phyloP scores from a whole-genome alignment of 2,329 filamentous ascomycete genomes.

The Phialophora chinensis region DNA sequence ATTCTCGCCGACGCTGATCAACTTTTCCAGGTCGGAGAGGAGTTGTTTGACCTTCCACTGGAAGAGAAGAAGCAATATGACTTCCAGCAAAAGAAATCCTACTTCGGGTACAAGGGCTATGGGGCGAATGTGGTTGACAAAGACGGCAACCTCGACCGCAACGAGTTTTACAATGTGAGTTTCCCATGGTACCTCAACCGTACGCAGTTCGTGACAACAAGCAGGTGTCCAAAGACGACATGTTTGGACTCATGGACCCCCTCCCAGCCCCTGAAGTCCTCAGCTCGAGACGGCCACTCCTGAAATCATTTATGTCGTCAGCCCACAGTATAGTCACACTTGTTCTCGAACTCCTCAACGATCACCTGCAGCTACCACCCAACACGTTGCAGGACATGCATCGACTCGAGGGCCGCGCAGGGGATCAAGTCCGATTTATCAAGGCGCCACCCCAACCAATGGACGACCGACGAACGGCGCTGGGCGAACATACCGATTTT shows the following conservation, averaged over 20 bases:
- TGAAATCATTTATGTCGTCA: conserved; percentile 53
- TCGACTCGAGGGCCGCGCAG: conserved; percentile 49
- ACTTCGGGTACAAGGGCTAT: conserved; percentile 61
- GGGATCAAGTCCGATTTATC: conserved; percentile 62
- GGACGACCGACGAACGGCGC: conserved; percentile 50
- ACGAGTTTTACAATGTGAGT: conserved; percentile 62
- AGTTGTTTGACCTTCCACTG: conserved; percentile 56
- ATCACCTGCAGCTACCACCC: conserved; percentile 50
- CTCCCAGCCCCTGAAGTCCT: conserved; percentile 55
- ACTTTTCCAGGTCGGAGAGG: conserved; percentile 55
- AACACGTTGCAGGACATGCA: conserved; percentile 56
- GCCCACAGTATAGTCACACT: conserved; percentile 55
- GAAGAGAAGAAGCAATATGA: conserved; percentile 63
- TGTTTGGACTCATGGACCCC: conserved; percentile 48
- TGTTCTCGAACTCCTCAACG: conserved; percentile 54
- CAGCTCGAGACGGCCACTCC: conserved; percentile 44
- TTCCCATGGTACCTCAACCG: background rate
- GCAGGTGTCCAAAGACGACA: conserved; percentile 60
- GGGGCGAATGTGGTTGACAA: conserved; percentile 56
- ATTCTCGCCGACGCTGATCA: conserved; percentile 53
- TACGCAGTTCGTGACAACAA: background rate
- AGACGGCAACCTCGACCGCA: conserved; percentile 56
- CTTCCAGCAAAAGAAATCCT: conserved; percentile 56
- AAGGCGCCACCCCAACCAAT: conserved; percentile 55
- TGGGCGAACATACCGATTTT: conserved; percentile 64